These are phyloP conservation scores for Plicaturopsis crispa DNA, from an alignment of 768 basidiomycete species.

Conservation along the genomic window DNA sequence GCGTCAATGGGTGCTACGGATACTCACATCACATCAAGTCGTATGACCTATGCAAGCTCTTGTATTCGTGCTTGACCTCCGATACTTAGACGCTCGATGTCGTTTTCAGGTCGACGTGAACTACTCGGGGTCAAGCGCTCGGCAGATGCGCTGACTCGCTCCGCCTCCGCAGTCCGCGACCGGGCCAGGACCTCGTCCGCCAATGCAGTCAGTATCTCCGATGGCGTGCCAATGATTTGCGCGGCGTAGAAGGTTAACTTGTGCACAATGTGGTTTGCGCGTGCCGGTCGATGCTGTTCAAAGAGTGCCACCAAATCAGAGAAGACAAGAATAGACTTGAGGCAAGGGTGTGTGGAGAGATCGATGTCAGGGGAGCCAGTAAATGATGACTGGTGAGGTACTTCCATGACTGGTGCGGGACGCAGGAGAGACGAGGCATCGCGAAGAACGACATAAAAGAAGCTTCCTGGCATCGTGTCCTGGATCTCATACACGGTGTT, in stretches of 20 bases:
- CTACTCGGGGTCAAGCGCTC: too few relatives aligned
- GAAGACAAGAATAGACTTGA: constrained; percentile 35
- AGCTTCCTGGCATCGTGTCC: too few relatives aligned
- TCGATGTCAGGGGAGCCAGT: constrained; percentile 12
- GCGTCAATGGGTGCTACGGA: too few relatives aligned
- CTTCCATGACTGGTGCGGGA: constrained; percentile 26
- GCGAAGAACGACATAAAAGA: constrained; percentile 45
- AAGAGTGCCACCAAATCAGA: constrained; percentile 49
- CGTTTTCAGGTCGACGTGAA: too few relatives aligned
- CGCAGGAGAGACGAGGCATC: constrained; percentile 50
- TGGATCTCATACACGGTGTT: too few relatives aligned
- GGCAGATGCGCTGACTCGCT: too few relatives aligned
- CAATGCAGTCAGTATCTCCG: constrained; percentile 29
- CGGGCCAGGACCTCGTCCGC: constrained; percentile 31
- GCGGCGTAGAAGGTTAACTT: constrained; percentile 71
- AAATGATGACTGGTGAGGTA: neutral
- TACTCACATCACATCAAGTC: too few relatives aligned
- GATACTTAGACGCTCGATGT: too few relatives aligned
- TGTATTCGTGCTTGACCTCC: too few relatives aligned
- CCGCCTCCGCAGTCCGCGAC: constrained; percentile 18
- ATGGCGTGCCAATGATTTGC: constrained; percentile 44
- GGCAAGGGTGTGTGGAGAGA: constrained; percentile 29
- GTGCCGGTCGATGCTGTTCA: constrained; percentile 5
- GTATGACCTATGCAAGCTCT: too few relatives aligned
- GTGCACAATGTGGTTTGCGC: constrained; percentile 35